Conservation (phyloP, 305 asterid genomes). For the Fraxinus sp. region DNA sequence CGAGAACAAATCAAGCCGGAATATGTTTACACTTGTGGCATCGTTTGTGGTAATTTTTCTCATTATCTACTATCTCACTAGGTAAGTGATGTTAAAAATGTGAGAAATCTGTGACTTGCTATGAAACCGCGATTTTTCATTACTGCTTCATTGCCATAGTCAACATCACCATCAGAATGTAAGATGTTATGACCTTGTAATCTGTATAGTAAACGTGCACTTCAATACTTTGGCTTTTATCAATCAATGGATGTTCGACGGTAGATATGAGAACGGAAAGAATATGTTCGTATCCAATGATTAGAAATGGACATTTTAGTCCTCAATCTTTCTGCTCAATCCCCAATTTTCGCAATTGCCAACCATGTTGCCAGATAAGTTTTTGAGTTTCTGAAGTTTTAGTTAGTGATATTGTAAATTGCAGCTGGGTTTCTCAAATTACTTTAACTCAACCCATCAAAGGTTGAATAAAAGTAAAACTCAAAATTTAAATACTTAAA, state of each 20-base stretch:
- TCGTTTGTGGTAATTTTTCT: slow-evolving; percentile 78
- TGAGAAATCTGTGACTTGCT: neutral
- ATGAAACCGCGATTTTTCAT: neutral
- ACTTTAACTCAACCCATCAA: neutral
- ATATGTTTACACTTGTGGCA: slow-evolving; percentile 79
- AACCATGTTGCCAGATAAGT: neutral
- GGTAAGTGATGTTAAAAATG: slow-evolving; percentile 34
- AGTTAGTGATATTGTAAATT: neutral
- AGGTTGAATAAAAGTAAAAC: neutral
- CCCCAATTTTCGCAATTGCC: neutral
- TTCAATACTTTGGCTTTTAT: neutral
- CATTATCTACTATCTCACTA: slow-evolving; percentile 77
- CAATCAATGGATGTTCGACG: neutral
- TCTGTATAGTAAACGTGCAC: neutral
- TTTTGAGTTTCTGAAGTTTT: neutral
- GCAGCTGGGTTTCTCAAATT: neutral
- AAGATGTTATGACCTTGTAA: neutral
- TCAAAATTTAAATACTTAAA: neutral
- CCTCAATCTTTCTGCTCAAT: neutral
- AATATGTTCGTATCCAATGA: neutral
- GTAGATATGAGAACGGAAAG: neutral
- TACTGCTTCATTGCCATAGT: neutral
- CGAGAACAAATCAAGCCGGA: slow-evolving; percentile 85
- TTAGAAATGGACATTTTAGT: neutral
- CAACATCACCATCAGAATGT: neutral